Evolutionary conservation across 306 rosid species (phyloP), one percentile per base, ranked within the genome.

Genomic region (Cucurbita moschata): DNA sequence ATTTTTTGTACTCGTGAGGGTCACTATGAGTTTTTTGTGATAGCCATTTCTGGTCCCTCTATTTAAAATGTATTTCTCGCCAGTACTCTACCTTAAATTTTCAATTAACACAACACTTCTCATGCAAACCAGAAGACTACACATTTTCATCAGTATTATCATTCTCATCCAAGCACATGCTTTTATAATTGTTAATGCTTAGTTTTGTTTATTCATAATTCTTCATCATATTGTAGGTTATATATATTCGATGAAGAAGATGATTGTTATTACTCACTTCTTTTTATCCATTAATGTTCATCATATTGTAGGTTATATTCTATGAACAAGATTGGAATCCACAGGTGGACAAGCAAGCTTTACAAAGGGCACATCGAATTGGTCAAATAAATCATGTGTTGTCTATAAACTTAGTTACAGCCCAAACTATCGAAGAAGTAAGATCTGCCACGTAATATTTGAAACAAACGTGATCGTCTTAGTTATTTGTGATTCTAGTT

Each of bases 301-400:
- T 12, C 37, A 38, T 72, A 66, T 14, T 81, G 38, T 72, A 93
- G 98, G 97, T 93, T 76, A 85, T 93, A 85, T 93, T 93, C 80
- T 90, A 90, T 3, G 98, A 93, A 83, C 98, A 88, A 89, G 98
- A 93, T 80, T 93, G 98, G 98, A 93, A 90, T 77, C 98, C 98
- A 42, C 98, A 90, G 83, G 98, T 89, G 81, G 97, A 93, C 83
- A 88, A 76, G 87, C 98, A 93, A 79, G 98, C 96, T 73, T 78
- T 90, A 81, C 97, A 93, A 87, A 81, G 98, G 82, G 92, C 97
- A 21, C 98, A 93, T 83, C 83, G 96, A 76, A 93, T 93, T 75
- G 98, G 97, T 66, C 98, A 93, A 85, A 70, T 84, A 84, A 93
- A 87, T 81, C 86, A 85, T 63, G 94, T 93, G 46, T 77, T 93